Base-by-base conservation (phyloP, 768 basidiomycete species). In the Calocera cornea region DNA sequence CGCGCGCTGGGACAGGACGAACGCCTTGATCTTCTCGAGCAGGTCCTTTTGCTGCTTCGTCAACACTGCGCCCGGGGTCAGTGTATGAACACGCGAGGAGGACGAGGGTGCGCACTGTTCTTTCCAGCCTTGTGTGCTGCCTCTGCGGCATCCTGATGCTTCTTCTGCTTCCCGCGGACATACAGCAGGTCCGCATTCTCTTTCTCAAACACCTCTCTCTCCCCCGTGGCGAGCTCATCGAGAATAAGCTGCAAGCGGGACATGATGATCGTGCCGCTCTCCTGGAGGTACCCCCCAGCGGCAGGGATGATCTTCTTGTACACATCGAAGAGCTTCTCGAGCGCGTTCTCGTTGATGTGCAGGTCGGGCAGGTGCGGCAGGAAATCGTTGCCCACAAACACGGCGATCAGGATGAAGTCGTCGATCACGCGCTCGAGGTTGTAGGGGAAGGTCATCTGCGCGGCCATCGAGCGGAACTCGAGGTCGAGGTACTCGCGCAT, bases 361-460 rank as follows among this genome's bases (percentile, higher is more conserved):
- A 99, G 77, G 76, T 97, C 94, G 2, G 97, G 97, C 67, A 99
- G 77, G 78, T 98, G 91, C 8, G 95, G 97, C 70, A 98, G 77
- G 78, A 98, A 98, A 78, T 97, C 95, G 75, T 98, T 99, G 34
- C 97, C 97, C 64, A 98, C 88, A 72, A 99, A 99, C 31, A 98
- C 92, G 27, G 94, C 92, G 72, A 99, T 84, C 7, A 98, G 81
- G 73, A 98, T 90, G 77, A 98, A 98, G 79, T 99, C 97, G 76
- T 99, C 95, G 74, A 99, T 95, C 76, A 99, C 82, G 38, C 91
- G 87, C 75, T 99, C 97, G 70, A 98, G 83, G 74, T 81, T 89
- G 77, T 98, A 98, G 34, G 80, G 78, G 80, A 97, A 97, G 0
- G 87, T 82, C 2, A 94, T 71, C 47, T 72, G 67, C 0, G 71